Evolutionary conservation across 106 monocot genomes (phyloP).

Genomic region (Platanthera zijinensis): DNA sequence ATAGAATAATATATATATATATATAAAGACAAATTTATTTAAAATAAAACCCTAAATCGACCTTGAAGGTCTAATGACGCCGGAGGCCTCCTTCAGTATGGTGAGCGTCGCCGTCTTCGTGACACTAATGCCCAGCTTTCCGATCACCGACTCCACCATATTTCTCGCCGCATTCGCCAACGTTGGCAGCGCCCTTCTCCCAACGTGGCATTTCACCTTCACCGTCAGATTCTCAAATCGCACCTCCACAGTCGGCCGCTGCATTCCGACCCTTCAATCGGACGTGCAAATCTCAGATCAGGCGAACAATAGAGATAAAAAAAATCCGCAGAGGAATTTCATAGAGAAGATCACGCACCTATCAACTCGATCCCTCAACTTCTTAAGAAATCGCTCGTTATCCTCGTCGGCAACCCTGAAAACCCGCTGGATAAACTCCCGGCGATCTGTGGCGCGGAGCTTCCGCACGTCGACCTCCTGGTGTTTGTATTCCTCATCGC

Average conservation of each 20-base stretch:
- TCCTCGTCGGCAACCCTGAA: slow-evolving; percentile 61
- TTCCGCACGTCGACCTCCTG: slow-evolving; percentile 54
- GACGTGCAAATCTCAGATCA: neutral
- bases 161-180: slow-evolving; percentile 33
- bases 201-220: slow-evolving; percentile 49
- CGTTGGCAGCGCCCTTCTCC: slow-evolving; percentile 51
- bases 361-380: slow-evolving; percentile 43
- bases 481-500: slow-evolving; percentile 9
- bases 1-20: too few relatives aligned
- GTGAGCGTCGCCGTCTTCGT: slow-evolving; percentile 30
- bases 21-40: too few relatives aligned
- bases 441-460: slow-evolving; percentile 26
- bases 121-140: slow-evolving; percentile 23
- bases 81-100: slow-evolving; percentile 49
- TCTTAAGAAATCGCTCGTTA: slow-evolving; percentile 50
- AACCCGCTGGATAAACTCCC: slow-evolving; percentile 51
- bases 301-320: too few relatives aligned
- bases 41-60: neutral
- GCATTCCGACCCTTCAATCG: slow-evolving; percentile 32
- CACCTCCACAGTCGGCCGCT: slow-evolving; percentile 60
- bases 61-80: slow-evolving; percentile 50
- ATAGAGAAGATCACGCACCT: slow-evolving; percentile 14
- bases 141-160: slow-evolving; percentile 26
- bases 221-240: slow-evolving; percentile 37
- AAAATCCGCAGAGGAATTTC: too few relatives aligned